Evolutionary conservation across 1,284 basidiomycete genomes (phyloP).

Genomic region (Pseudozyma sp.): DNA sequence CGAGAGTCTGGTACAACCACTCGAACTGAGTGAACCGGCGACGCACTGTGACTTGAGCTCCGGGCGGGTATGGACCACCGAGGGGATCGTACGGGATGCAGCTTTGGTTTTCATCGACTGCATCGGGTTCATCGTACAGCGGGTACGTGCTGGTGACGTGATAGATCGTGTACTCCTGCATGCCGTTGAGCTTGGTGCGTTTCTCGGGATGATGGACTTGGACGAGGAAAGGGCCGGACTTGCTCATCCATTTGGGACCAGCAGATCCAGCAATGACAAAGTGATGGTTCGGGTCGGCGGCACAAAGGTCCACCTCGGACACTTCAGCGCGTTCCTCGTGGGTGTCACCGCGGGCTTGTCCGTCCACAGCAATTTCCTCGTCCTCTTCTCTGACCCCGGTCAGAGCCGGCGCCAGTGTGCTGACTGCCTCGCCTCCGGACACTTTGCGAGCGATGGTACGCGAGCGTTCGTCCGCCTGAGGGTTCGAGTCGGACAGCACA

Average conservation of each 20-base stretch:
- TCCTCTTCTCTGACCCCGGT: slow-evolving; percentile 22
- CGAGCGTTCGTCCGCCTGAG: slow-evolving; percentile 30
- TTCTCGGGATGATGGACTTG: slow-evolving; percentile 83
- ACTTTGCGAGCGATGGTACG: slow-evolving; percentile 36
- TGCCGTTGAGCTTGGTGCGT: slow-evolving; percentile 75
- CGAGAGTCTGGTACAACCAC: slow-evolving; percentile 78
- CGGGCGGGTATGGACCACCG: slow-evolving; percentile 34
- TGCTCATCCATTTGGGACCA: slow-evolving; percentile 77
- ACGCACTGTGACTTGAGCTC: slow-evolving; percentile 71
- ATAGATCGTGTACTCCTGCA: slow-evolving; percentile 78
- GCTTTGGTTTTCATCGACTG: neutral
- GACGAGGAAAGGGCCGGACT: slow-evolving; percentile 78
- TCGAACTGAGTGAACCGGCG: slow-evolving; percentile 87
- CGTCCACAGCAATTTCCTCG: slow-evolving; percentile 1
- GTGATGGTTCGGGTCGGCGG: slow-evolving; percentile 70
- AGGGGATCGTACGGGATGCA: slow-evolving; percentile 54
- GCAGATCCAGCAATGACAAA: slow-evolving; percentile 77
- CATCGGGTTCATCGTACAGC: slow-evolving; percentile 1
- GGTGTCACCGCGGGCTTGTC: neutral
- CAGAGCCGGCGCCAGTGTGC: slow-evolving; percentile 2
- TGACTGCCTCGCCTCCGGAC: slow-evolving; percentile 19
- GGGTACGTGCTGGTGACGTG: slow-evolving; percentile 80
- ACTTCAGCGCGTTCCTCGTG: neutral
- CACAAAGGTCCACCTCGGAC: slow-evolving; percentile 1
- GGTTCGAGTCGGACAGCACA: slow-evolving; percentile 38